Base-by-base conservation (phyloP, 768 basidiomycete genomes). In the Boletus subcaerulescens region DNA sequence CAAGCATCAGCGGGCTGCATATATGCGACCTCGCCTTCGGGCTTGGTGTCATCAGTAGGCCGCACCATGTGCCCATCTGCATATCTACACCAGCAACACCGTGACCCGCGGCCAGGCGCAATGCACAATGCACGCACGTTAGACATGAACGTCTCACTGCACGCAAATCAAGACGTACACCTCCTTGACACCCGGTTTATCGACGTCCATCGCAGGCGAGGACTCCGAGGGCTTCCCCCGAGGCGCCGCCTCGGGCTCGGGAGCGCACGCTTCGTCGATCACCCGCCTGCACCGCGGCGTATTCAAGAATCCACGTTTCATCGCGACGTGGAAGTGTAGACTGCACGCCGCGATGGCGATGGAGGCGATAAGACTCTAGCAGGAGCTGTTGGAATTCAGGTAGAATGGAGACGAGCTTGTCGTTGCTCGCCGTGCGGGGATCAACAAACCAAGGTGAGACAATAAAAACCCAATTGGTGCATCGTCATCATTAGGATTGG, bases 231-330 rank as follows among this genome's bases (percentile, higher is more conserved):
- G 14, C 8, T 38, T 48, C 8, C 15, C 33, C 26, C 12, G 20
- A 13, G 0, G 12, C 40, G 20, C 20, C 5, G 5, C 20, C 12
- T 14, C 33, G 17, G 38, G n/a, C 38, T 2, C 38, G 3, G 15
- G 38, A 11, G 9, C 9, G 8, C 46, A 36, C 39, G 40, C 54
- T 39, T 60, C 51, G 3, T 48, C 55, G 29, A 64, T 50, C 10
- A 33, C 48, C 15, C 20, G 38, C 39, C 60, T 62, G 35, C 42
- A 56, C 17, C 53, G 58, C 0, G 47, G 0, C 3, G 53, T 52
- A 31, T 63, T 64, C 35, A 61, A 32, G 32, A 70, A 61, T 0
- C 63, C 65, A 5, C 63, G 65, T 39, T 61, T 61, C 67, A 68
- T 69, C 22, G 41, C 24, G 33, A 20, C 9, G 18, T 8, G 5